Percentiles rank a stretch among this genome's conserved stretches.
These are phyloP conservation scores for Penicillium simplicissimum DNA, from an alignment of 495 filamentous ascomycete species.

Conservation along the genomic window DNA sequence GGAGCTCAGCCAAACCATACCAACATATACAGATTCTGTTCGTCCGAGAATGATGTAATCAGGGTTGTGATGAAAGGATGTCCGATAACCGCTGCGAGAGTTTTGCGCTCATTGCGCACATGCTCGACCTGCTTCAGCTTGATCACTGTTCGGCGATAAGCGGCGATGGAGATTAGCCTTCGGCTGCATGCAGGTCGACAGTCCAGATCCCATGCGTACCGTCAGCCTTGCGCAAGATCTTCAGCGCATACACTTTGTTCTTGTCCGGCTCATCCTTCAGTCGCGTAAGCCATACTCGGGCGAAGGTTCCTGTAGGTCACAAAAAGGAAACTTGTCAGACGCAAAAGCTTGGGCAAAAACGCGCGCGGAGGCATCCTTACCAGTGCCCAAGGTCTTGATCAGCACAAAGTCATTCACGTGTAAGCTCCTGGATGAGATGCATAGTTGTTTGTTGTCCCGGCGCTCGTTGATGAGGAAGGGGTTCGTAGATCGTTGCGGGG, in stretches of 20 bases:
- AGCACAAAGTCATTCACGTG: conserved; percentile 75
- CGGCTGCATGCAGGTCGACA: neutral
- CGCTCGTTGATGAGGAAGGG: conserved; percentile 55
- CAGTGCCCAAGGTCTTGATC: conserved; percentile 88
- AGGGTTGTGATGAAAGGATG: conserved; percentile 96
- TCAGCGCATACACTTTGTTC: conserved; percentile 84
- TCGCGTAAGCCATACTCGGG: conserved; percentile 85
- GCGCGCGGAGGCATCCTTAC: conserved; percentile 41
- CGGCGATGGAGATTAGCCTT: conserved; percentile 12
- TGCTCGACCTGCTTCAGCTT: conserved; percentile 97
- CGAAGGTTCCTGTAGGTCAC: conserved; percentile 76
- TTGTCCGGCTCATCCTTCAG: conserved; percentile 59
- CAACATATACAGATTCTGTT: conserved; percentile 88
- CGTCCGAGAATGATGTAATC: conserved; percentile 85
- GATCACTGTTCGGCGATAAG: conserved; percentile 62
- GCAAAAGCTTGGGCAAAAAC: neutral
- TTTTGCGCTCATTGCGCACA: conserved; percentile 88
- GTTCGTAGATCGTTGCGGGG: conserved; percentile 47
- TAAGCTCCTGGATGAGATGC: conserved; percentile 54
- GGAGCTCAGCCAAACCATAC: conserved; percentile 44
- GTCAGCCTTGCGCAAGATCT: conserved; percentile 89
- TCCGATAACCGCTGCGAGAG: conserved; percentile 82
- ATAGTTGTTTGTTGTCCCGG: conserved; percentile 58
- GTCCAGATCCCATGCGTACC: conserved; percentile 39
- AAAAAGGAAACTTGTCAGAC: conserved; percentile 33